These are phyloP conservation scores for Malassezia restricta DNA, from an alignment of 1,284 basidiomycete genomes.

Conservation along the genomic window DNA sequence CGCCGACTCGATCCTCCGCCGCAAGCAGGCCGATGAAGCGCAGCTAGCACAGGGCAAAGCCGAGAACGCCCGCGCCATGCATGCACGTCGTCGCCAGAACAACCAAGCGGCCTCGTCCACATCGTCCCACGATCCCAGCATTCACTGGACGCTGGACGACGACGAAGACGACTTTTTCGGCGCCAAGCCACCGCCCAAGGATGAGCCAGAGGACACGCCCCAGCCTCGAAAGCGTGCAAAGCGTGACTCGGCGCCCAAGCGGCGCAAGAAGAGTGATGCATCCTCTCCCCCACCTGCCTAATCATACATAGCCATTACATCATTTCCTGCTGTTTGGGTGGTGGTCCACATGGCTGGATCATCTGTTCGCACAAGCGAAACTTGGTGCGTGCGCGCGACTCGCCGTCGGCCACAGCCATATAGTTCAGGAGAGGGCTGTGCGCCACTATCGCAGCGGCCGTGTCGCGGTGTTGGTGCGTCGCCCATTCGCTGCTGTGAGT, in stretches of 20 bases:
- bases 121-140: conserved; percentile 15
- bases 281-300: background rate
- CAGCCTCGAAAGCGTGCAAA: conserved; percentile 17
- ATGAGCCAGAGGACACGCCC: conserved; percentile 24
- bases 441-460: conserved; percentile 76
- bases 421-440: conserved; percentile 76
- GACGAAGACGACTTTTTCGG: conserved; percentile 46
- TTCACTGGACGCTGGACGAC: conserved; percentile 38
- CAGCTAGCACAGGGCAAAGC: conserved; percentile 41
- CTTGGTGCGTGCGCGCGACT: conserved; percentile 72
- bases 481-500: conserved; percentile 69
- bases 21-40: conserved; percentile 44
- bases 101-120: conserved; percentile 20
- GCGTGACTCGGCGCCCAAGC: conserved; percentile 6
- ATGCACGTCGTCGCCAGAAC: conserved; percentile 33
- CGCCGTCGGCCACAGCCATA: conserved; percentile 82
- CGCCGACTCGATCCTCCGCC: conserved; percentile 44
- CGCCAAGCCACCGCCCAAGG: conserved; percentile 25
- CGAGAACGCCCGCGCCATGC: conserved; percentile 36
- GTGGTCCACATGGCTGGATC: conserved; percentile 95
- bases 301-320: background rate
- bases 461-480: conserved; percentile 92
- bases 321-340: conserved; percentile 55
- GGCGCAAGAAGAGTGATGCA: conserved; percentile 1
- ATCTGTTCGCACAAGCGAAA: conserved; percentile 95